phyloP scores from a whole-genome alignment of 306 rosid genomes.

The Trifolium fragiferum region DNA sequence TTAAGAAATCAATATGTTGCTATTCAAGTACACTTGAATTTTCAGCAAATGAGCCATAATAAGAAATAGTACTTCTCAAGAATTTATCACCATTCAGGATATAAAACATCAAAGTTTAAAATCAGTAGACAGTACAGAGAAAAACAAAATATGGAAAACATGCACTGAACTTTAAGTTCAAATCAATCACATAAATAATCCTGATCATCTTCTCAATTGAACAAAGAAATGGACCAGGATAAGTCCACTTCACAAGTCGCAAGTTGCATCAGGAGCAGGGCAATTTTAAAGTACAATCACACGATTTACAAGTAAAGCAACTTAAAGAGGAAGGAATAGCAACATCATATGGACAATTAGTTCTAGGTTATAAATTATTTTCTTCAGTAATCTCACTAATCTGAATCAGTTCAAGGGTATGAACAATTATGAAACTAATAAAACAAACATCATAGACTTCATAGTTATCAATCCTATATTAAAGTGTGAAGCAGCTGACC shows the following conservation, averaged over 20 bases:
- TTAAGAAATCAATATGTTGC: not conserved
- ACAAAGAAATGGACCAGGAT: not conserved
- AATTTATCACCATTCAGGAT: not conserved
- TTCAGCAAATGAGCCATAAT: not conserved
- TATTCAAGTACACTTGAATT: not conserved
- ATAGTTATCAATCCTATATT: not conserved
- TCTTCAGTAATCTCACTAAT: conserved; percentile 4
- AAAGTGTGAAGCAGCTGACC: no score
- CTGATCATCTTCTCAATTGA: not conserved
- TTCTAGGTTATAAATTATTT: not conserved
- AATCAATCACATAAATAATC: not conserved
- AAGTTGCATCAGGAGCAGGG: not conserved
- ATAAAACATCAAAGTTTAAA: not conserved
- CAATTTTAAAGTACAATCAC: not conserved
- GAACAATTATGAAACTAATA: not conserved
- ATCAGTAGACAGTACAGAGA: not conserved
- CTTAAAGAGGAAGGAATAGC: not conserved
- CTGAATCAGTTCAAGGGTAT: not conserved
- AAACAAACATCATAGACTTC: conserved; percentile 5
- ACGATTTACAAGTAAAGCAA: conserved; percentile 13
- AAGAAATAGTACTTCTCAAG: conserved; percentile 44
- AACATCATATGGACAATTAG: not conserved
- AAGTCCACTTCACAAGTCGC: not conserved
- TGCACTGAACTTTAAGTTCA: not conserved
- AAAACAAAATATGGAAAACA: conserved; percentile 19